Conservation (phyloP, 441 rosid genomes). For the Lagerstroemia fauriei region DNA sequence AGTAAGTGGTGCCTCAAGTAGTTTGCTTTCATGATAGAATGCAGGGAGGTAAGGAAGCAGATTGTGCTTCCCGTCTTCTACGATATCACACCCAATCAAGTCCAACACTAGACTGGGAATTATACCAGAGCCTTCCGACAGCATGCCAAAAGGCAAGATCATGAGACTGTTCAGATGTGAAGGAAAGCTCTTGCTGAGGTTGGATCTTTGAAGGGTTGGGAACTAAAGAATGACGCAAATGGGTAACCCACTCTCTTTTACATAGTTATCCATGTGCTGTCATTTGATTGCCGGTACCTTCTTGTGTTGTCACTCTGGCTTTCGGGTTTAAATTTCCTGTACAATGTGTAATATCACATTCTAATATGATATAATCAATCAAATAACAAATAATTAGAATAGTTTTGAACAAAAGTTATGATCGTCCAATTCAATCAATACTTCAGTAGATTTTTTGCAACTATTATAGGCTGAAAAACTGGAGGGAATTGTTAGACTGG, state of each 20-base stretch:
- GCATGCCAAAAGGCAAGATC: not conserved
- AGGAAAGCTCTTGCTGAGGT: not conserved
- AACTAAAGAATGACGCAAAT: not conserved
- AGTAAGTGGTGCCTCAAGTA: conserved; percentile 7
- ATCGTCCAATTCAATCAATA: too few species aligned
- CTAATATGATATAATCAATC: not conserved
- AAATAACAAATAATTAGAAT: too few species aligned
- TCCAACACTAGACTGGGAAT: not conserved
- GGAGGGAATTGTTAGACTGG: too few species aligned
- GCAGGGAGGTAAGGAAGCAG: not conserved
- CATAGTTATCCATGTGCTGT: not conserved
- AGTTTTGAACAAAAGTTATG: too few species aligned
- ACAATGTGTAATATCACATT: not conserved
- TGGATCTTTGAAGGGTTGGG: not conserved
- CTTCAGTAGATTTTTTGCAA: too few species aligned
- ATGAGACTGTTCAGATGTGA: not conserved
- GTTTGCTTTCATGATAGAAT: conserved; percentile 3
- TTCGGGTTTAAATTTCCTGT: not conserved
- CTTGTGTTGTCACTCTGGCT: not conserved
- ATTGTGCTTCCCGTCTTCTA: conserved; percentile 7
- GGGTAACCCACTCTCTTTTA: not conserved
- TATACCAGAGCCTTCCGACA: not conserved
- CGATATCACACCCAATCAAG: not conserved
- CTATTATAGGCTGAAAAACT: too few species aligned
- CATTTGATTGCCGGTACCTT: not conserved